Evolutionary conservation across 73 alveolate genomes (phyloP).

Genomic region (Symbiodinium pilosum): DNA sequence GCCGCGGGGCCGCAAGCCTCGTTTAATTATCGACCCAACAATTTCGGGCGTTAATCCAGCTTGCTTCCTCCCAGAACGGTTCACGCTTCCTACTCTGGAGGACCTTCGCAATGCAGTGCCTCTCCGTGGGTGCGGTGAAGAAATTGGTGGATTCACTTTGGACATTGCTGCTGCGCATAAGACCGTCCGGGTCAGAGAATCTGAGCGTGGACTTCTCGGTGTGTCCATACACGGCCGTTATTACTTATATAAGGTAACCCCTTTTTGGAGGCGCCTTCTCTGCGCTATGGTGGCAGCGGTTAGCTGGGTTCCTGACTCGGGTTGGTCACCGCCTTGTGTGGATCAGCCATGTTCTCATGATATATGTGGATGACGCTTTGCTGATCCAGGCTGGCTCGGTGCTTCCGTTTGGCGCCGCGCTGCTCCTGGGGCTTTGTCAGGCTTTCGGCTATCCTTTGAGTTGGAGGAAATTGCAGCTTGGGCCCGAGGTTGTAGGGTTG

Average conservation of each 20-base stretch:
- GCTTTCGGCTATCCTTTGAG: background rate
- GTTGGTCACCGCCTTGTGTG: background rate
- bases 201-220: background rate
- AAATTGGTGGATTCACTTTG: background rate
- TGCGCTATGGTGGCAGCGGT: background rate
- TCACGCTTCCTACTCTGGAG: background rate
- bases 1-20: background rate
- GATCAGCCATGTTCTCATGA: background rate
- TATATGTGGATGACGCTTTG: background rate
- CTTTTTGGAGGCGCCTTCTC: background rate
- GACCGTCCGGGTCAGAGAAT: background rate
- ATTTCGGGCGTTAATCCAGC: background rate
- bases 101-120: background rate
- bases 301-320: background rate
- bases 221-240: background rate
- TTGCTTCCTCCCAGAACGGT: background rate
- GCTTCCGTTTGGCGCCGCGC: background rate
- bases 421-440: background rate
- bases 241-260: background rate
- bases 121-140: background rate
- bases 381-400: background rate
- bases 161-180: background rate
- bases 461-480: background rate
- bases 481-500: background rate
- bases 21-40: background rate